Percentiles rank a stretch among this genome's conserved stretches.
phyloP scores from a whole-genome alignment of 768 basidiomycete species.

The Russula sp. region DNA sequence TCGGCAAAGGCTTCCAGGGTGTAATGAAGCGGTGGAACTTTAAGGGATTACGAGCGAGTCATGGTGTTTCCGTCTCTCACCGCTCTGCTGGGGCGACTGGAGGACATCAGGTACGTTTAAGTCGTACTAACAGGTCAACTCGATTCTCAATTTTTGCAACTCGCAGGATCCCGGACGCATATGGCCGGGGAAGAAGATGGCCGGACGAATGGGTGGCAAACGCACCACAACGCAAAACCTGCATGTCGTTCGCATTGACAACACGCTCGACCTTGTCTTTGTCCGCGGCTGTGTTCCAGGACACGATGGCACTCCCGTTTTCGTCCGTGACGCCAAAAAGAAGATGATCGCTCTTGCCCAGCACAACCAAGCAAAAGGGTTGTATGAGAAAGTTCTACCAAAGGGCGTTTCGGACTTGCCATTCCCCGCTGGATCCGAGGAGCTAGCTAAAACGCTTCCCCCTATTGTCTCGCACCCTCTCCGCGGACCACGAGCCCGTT shows the following conservation, averaged over 20 bases:
- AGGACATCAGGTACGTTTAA: slow-evolving; percentile 75
- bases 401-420: slow-evolving; percentile 83
- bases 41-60: slow-evolving; percentile 85
- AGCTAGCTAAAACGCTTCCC: slow-evolving; percentile 66
- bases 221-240: slow-evolving; percentile 86
- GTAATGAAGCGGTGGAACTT: slow-evolving; percentile 97
- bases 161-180: slow-evolving; percentile 89
- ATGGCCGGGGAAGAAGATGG: slow-evolving; percentile 98
- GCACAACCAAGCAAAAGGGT: slow-evolving; percentile 65
- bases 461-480: slow-evolving; percentile 65
- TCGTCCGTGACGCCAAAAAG: slow-evolving; percentile 88
- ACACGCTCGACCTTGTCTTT: slow-evolving; percentile 80
- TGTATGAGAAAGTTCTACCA: slow-evolving; percentile 74
- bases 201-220: slow-evolving; percentile 85
- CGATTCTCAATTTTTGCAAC: slow-evolving; percentile 21
- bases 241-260: slow-evolving; percentile 84
- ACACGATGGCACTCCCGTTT: slow-evolving; percentile 80
- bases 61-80: slow-evolving; percentile 95
- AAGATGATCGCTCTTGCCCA: slow-evolving; percentile 60
- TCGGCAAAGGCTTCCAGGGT: slow-evolving; percentile 97
- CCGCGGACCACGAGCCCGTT: slow-evolving; percentile 73
- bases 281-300: slow-evolving; percentile 92
- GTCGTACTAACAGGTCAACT: not conserved
- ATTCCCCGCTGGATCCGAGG: slow-evolving; percentile 85
- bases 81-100: slow-evolving; percentile 91